Conservation (phyloP, 768 basidiomycete genomes). For the Kwoniella pini region DNA sequence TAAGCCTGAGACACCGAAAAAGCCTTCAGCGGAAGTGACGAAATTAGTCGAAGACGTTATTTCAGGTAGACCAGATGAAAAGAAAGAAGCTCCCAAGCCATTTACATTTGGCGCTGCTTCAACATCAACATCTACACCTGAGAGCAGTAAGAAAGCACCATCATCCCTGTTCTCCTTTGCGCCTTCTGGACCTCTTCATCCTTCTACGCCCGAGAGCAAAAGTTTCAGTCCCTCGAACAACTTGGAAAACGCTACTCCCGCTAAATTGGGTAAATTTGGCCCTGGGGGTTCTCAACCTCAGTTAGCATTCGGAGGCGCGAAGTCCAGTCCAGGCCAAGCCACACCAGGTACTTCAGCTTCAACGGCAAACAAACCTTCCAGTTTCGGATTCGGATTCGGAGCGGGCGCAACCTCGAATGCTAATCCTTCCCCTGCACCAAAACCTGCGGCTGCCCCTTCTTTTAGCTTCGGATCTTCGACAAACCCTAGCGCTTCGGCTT, state of each 20-base stretch:
- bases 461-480: slow-evolving; percentile 29
- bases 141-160: slow-evolving; percentile 19
- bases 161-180: slow-evolving; percentile 40
- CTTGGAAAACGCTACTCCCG: slow-evolving; percentile 30
- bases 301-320: slow-evolving; percentile 43
- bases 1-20: slow-evolving; percentile 1
- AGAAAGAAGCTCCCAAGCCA: slow-evolving; percentile 25
- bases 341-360: slow-evolving; percentile 16
- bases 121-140: slow-evolving; percentile 14
- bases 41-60: slow-evolving; percentile 38
- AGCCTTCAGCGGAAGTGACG: slow-evolving; percentile 34
- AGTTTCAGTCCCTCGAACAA: slow-evolving; percentile 38
- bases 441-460: slow-evolving; percentile 14
- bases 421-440: slow-evolving; percentile 3
- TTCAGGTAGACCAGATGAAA: slow-evolving; percentile 22
- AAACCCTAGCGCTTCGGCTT: background rate
- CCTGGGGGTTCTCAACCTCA: slow-evolving; percentile 45
- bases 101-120: slow-evolving; percentile 18
- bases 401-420: background rate
- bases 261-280: slow-evolving; percentile 47
- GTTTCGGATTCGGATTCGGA: slow-evolving; percentile 27
- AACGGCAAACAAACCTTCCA: slow-evolving; percentile 17
- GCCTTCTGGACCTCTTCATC: slow-evolving; percentile 42
- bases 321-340: slow-evolving; percentile 11
- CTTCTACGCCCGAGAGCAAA: slow-evolving; percentile 42